phyloP scores from a whole-genome alignment of 805 yeast genomes.

The Cyberlindnera americana region DNA sequence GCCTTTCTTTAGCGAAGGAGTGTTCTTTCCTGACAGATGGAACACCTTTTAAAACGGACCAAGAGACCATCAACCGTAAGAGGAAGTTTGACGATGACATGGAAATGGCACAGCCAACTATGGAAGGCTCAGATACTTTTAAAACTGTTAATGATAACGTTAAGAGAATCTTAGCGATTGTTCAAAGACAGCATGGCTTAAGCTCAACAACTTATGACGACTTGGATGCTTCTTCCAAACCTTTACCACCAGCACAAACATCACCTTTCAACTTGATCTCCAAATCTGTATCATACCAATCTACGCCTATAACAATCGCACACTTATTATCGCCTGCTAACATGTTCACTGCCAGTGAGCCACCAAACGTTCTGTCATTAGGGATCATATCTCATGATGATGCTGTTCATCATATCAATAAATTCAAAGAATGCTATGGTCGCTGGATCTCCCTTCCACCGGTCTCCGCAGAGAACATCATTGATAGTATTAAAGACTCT shows the following conservation, averaged over 20 bases:
- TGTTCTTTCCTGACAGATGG: slow-evolving; percentile 34
- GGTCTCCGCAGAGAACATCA: slow-evolving; percentile 43
- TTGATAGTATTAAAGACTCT: slow-evolving; percentile 42
- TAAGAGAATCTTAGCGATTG: slow-evolving; percentile 15
- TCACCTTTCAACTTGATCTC: slow-evolving; percentile 26
- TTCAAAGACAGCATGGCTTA: slow-evolving; percentile 14
- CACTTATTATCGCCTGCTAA: slow-evolving; percentile 15
- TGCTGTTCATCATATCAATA: slow-evolving; percentile 46
- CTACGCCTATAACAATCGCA: slow-evolving; percentile 17
- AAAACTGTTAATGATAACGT: slow-evolving; percentile 13
- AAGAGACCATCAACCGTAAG: slow-evolving; percentile 11
- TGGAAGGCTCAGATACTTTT: slow-evolving; percentile 12
- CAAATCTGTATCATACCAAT: slow-evolving; percentile 17
- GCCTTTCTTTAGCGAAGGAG: slow-evolving; percentile 46
- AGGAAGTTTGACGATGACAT: slow-evolving; percentile 13
- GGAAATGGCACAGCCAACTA: slow-evolving; percentile 11
- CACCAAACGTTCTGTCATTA: slow-evolving; percentile 46
- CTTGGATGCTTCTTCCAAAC: slow-evolving; percentile 10
- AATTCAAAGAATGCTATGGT: slow-evolving; percentile 65
- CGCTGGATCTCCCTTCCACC: slow-evolving; percentile 75
- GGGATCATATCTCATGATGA: slow-evolving; percentile 48
- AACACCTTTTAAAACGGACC: slow-evolving; percentile 13
- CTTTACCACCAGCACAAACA: slow-evolving; percentile 29
- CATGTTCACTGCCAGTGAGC: slow-evolving; percentile 18
- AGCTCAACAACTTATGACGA: slow-evolving; percentile 5